phyloP scores from a whole-genome alignment of 441 rosid species.

The Eruca vesicaria region DNA sequence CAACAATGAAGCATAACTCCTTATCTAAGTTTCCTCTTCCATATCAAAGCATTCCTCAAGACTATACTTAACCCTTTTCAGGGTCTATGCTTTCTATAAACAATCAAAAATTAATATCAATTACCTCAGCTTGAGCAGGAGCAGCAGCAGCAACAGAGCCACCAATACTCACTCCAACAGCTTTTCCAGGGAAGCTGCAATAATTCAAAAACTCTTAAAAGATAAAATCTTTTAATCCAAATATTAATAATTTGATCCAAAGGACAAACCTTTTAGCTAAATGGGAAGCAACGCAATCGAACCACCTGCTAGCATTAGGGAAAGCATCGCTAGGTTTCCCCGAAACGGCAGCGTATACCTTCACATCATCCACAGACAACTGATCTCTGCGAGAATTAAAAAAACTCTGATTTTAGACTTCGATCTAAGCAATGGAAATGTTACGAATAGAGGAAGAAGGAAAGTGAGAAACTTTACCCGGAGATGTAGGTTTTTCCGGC shows the following conservation, averaged over 20 bases:
- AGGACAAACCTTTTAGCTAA: conserved; percentile 66
- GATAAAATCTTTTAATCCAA: neutral
- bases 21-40: neutral
- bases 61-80: neutral
- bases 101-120: neutral
- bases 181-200: conserved; percentile 81
- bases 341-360: conserved; percentile 75
- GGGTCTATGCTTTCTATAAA: neutral
- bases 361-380: conserved; percentile 70
- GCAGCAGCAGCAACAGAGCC: conserved; percentile 39
- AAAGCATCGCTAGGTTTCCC: conserved; percentile 61
- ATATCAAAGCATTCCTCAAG: neutral
- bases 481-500: conserved; percentile 56
- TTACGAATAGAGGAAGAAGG: no score
- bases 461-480: conserved; percentile 34
- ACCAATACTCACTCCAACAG: conserved; percentile 72
- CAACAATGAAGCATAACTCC: no score
- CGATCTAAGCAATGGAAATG: neutral
- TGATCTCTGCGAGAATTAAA: conserved; percentile 35
- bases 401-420: neutral
- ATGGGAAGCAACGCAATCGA: conserved; percentile 52
- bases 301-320: conserved; percentile 83
- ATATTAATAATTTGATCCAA: neutral
- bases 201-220: neutral
- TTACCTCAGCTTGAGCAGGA: conserved; percentile 36